Base-by-base conservation (phyloP, 345 rosid species). In the Adansonia digitata region DNA sequence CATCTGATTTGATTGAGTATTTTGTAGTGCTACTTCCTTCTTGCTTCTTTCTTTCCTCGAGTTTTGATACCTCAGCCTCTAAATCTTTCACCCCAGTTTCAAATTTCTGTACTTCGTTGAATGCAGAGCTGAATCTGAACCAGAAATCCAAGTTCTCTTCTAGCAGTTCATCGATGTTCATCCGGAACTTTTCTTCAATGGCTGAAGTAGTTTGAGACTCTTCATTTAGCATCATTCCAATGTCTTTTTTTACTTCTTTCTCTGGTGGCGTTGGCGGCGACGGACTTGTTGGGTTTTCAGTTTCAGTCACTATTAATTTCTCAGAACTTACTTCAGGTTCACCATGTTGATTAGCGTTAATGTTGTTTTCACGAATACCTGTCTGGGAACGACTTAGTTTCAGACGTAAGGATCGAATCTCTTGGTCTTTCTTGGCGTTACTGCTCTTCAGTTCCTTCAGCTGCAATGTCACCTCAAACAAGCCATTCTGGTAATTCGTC, bases 71-170 rank as follows among this genome's bases (percentile, higher is more conserved):
- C 80, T 96, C 98, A 18, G 72, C 79, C 37, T 85, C 87, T 72
- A 93, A 79, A 81, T 96, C 99, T 59, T 86, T 84, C 26, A 91
- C 85, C 59, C 85, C 89, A 0, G 85, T 85, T 60, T 89, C 91
- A 51, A 87, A 93, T 79, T 88, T 89, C 83, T 93, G 97, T 72
- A 93, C 82, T 80, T 91, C 91, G 17, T 86, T 85, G 76, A 90
- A 88, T 4, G 91, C 74, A 62, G 85, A 52, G 78, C 97, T 93
- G 88, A 96, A 93, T 77, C 92, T 85, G 65, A 93, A 85, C 94
- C 97, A 85, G 74, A 96, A 83, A 59, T 93, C 88, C 81, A 96
- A 52, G 80, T 96, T 93, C 80, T 93, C 94, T 81, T 92, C 95
- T 59, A 90, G 78, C 48, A 92, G 75, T 72, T 87, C 93, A 66